phyloP scores from a whole-genome alignment of 495 filamentous ascomycete genomes.

The Aspergillus diversus region DNA sequence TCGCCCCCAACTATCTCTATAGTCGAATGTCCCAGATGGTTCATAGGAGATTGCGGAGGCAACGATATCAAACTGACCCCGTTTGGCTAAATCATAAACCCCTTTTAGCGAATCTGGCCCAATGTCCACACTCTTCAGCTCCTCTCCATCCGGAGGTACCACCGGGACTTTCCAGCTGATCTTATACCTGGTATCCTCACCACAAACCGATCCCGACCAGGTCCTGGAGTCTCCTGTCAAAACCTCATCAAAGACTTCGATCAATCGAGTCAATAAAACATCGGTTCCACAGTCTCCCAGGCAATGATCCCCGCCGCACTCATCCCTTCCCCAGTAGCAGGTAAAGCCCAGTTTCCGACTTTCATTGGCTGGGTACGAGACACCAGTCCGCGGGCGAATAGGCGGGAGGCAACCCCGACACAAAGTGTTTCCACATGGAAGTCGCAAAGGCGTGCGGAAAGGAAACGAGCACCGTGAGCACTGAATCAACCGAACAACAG shows the following conservation, averaged over 20 bases:
- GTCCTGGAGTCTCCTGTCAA: slow-evolving; percentile 23
- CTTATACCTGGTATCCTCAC: slow-evolving; percentile 34
- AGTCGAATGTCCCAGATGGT: slow-evolving; percentile 39
- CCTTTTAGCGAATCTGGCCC: slow-evolving; percentile 30
- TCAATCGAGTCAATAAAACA: slow-evolving; percentile 69
- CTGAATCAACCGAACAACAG: slow-evolving; percentile 71
- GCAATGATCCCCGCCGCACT: slow-evolving; percentile 73
- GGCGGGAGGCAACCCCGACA: slow-evolving; percentile 77
- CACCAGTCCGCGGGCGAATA: slow-evolving; percentile 60
- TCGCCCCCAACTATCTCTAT: slow-evolving; percentile 39
- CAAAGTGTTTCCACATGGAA: slow-evolving; percentile 82
- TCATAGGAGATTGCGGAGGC: slow-evolving; percentile 59
- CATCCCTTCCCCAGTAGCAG: slow-evolving; percentile 63
- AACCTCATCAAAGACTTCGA: slow-evolving; percentile 56
- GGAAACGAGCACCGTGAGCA: slow-evolving; percentile 75
- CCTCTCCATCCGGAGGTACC: slow-evolving; percentile 40
- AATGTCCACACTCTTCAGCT: slow-evolving; percentile 23
- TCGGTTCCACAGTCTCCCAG: slow-evolving; percentile 75
- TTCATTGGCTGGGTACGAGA: slow-evolving; percentile 72
- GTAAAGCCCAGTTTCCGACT: slow-evolving; percentile 67
- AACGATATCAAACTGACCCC: slow-evolving; percentile 37
- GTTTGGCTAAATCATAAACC: slow-evolving; percentile 34
- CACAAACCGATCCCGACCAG: slow-evolving; percentile 24
- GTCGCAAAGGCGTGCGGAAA: slow-evolving; percentile 67
- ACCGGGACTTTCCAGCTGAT: slow-evolving; percentile 45